These are phyloP conservation scores for Ascocoryne sarcoides DNA, from an alignment of 2,329 filamentous ascomycete species.

Conservation along the genomic window DNA sequence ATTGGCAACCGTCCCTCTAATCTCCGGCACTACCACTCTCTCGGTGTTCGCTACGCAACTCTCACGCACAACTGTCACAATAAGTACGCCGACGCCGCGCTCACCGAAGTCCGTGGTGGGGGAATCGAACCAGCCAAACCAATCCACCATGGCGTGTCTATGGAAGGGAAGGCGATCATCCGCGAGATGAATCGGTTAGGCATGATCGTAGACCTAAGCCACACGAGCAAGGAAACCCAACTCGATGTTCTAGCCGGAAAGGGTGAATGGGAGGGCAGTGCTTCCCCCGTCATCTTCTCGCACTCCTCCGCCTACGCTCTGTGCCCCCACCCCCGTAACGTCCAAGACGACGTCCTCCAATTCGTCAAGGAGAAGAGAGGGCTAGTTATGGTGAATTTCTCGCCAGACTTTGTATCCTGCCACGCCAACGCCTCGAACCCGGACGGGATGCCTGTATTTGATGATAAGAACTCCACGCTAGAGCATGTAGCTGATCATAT, in stretches of 20 bases:
- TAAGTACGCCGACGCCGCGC: constrained; percentile 74
- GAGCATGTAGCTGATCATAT: constrained; percentile 74
- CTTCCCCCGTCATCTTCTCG: constrained; percentile 79
- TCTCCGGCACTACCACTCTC: constrained; percentile 63
- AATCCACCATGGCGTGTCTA: constrained; percentile 64
- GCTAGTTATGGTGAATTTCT: constrained; percentile 87
- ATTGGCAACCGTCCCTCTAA: constrained; percentile 78
- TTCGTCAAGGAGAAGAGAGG: constrained; percentile 66
- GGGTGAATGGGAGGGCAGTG: constrained; percentile 58
- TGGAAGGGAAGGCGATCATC: constrained; percentile 58
- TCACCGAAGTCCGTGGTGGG: constrained; percentile 43
- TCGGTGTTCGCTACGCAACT: constrained; percentile 82
- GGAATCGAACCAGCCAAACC: constrained; percentile 36
- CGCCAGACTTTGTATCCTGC: constrained; percentile 75
- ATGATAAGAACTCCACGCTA: constrained; percentile 62
- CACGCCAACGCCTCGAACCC: constrained; percentile 39
- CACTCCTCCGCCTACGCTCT: constrained; percentile 75
- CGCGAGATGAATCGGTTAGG: constrained; percentile 90
- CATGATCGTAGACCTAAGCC: constrained; percentile 86
- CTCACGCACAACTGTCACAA: constrained; percentile 94
- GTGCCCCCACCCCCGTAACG: constrained; percentile 85
- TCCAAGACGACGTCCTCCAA: constrained; percentile 72
- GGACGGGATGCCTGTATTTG: constrained; percentile 59
- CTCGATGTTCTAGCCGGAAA: constrained; percentile 63
- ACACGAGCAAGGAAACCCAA: constrained; percentile 76